Evolutionary conservation across 331 rosid species (phyloP).

Genomic region (Spiraea crenata): DNA sequence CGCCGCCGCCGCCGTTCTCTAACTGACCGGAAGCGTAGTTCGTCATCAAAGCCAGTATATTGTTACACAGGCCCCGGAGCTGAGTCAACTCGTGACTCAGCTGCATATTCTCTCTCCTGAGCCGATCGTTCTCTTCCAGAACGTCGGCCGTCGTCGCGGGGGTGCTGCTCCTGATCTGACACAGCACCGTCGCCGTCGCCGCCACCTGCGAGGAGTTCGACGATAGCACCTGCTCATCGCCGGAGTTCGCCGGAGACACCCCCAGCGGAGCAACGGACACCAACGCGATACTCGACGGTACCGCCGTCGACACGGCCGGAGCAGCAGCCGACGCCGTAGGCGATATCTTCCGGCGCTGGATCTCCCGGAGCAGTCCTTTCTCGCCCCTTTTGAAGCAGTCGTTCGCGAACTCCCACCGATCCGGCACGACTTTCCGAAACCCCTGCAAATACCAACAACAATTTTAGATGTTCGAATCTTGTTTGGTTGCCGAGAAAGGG

Average conservation of each 20-base stretch:
- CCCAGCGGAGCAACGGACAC: slow-evolving; percentile 32
- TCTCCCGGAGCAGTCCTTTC: slow-evolving; percentile 78
- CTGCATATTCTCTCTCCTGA: slow-evolving; percentile 77
- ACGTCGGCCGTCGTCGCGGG: slow-evolving; percentile 54
- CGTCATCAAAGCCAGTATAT: slow-evolving; percentile 62
- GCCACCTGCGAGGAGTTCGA: slow-evolving; percentile 75
- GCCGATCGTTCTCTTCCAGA: slow-evolving; percentile 75
- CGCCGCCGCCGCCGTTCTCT: slow-evolving; percentile 29
- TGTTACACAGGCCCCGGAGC: slow-evolving; percentile 70
- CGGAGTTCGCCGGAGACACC: slow-evolving; percentile 74
- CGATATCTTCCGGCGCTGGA: slow-evolving; percentile 73
- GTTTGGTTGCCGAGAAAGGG: not conserved
- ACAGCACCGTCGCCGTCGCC: slow-evolving; percentile 24
- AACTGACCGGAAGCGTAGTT: slow-evolving; percentile 62
- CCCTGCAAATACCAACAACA: slow-evolving; percentile 43
- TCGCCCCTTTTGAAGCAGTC: slow-evolving; percentile 78
- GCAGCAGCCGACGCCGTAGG: slow-evolving; percentile 8
- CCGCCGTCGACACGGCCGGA: slow-evolving; percentile 5
- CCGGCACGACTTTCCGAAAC: slow-evolving; percentile 92
- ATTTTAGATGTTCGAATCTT: not conserved
- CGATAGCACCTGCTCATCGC: slow-evolving; percentile 85
- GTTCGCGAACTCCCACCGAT: slow-evolving; percentile 97
- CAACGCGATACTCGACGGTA: slow-evolving; percentile 21
- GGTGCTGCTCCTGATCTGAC: slow-evolving; percentile 52
- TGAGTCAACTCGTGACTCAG: slow-evolving; percentile 75